Evolutionary conservation across 179 eudicot genomes (phyloP).

Genomic region (Pouteria campechiana): DNA sequence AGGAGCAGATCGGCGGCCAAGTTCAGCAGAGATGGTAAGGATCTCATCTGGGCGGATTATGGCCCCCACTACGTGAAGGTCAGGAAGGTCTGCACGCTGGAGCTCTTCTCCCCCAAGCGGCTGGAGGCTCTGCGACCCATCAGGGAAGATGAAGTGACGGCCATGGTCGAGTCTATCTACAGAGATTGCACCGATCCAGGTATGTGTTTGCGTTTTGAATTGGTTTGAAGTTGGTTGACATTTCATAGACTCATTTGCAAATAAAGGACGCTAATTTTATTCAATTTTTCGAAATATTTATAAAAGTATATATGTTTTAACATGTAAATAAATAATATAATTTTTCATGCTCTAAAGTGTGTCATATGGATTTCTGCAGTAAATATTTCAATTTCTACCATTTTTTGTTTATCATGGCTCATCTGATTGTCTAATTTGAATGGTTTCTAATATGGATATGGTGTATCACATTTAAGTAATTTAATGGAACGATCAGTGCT

Average conservation of each 20-base stretch:
- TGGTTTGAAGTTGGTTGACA: not conserved
- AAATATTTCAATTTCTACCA: too few species aligned
- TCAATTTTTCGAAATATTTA: too few species aligned
- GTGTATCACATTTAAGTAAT: too few species aligned
- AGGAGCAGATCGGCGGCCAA: conserved; percentile 20
- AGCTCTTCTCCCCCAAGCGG: conserved; percentile 48
- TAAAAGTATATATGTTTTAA: too few species aligned
- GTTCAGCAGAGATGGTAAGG: conserved; percentile 37
- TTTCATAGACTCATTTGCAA: not conserved
- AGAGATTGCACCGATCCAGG: conserved; percentile 35
- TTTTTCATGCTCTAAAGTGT: too few species aligned
- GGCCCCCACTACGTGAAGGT: conserved; percentile 55
- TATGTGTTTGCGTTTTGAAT: not conserved
- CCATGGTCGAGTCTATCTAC: conserved; percentile 51
- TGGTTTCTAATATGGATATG: too few species aligned
- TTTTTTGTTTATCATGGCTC: too few species aligned
- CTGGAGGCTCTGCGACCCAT: conserved; percentile 59
- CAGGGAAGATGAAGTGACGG: conserved; percentile 55
- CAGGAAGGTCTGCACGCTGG: conserved; percentile 36
- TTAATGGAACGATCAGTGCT: too few species aligned
- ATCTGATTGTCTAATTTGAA: too few species aligned
- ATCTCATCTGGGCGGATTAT: conserved; percentile 60
- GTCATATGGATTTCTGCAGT: too few species aligned
- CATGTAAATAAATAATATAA: too few species aligned
- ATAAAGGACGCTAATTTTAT: not conserved